Percentiles rank a stretch among this genome's conserved stretches.
Conservation (phyloP, 2,329 filamentous ascomycete species). For the Fusarium compactum region DNA sequence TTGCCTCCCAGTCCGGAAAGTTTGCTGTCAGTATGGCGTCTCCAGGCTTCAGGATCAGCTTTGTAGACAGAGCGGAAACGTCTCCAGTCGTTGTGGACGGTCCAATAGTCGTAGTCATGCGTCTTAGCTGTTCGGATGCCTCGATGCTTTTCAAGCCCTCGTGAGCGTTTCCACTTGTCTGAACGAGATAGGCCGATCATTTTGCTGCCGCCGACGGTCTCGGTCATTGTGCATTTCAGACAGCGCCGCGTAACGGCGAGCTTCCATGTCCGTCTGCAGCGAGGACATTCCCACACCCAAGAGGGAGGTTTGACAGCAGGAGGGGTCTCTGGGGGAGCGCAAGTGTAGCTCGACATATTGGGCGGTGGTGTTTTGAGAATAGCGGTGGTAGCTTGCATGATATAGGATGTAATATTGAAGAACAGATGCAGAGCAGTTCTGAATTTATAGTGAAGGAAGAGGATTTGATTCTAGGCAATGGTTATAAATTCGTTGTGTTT, state of each 20-base stretch:
- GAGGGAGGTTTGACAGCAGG: conserved; percentile 13
- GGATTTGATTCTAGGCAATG: not conserved
- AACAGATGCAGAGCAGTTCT: no score
- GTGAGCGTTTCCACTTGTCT: not conserved
- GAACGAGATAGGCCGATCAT: not conserved
- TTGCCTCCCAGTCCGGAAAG: not conserved
- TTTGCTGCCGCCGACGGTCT: not conserved
- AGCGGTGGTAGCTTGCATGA: not conserved
- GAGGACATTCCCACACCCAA: conserved; percentile 53
- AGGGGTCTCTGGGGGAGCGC: not conserved
- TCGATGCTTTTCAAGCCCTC: not conserved
- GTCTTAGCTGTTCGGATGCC: not conserved
- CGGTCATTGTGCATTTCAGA: conserved; percentile 7
- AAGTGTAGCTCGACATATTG: not conserved
- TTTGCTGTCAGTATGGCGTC: not conserved
- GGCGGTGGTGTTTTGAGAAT: not conserved
- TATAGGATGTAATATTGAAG: not conserved
- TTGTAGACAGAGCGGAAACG: conserved; percentile 28
- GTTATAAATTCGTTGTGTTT: not conserved
- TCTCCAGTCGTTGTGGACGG: conserved; percentile 47
- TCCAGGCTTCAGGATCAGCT: conserved; percentile 13
- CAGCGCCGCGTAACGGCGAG: conserved; percentile 33
- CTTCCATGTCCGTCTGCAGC: conserved; percentile 46
- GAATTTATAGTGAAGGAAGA: not conserved
- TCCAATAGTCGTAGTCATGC: conserved; percentile 53